Conservation (phyloP, 2,329 filamentous ascomycete species). For the Neonectria neomacrospora region DNA sequence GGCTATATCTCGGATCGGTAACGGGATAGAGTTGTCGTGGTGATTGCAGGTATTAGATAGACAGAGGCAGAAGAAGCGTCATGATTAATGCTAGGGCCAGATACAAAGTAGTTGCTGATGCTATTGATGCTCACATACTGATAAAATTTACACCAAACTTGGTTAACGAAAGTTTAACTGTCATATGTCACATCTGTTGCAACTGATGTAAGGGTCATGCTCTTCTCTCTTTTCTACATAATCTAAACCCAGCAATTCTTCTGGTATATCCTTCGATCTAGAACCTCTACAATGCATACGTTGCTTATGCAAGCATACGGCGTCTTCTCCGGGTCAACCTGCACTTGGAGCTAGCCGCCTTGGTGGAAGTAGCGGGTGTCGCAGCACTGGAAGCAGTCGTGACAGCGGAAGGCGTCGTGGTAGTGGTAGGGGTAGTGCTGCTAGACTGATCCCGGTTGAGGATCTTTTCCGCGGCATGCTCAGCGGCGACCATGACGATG, state of each 20-base stretch:
- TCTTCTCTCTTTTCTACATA: too few relatives aligned
- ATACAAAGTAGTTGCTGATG: too few relatives aligned
- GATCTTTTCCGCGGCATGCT: slow-evolving; percentile 61
- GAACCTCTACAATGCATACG: neutral
- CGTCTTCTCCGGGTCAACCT: neutral
- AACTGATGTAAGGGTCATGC: too few relatives aligned
- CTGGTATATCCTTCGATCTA: neutral
- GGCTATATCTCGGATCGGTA: too few relatives aligned
- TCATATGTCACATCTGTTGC: too few relatives aligned
- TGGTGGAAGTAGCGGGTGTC: neutral
- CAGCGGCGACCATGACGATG: slow-evolving; percentile 71
- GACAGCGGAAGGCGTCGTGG: neutral
- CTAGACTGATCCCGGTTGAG: neutral
- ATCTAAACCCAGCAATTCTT: too few relatives aligned
- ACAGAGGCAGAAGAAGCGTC: too few relatives aligned
- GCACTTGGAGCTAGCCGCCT: neutral
- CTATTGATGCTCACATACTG: too few relatives aligned
- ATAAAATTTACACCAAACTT: too few relatives aligned
- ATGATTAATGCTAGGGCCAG: too few relatives aligned
- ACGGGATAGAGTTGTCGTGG: neutral
- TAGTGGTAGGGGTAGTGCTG: neutral
- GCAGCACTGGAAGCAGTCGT: neutral
- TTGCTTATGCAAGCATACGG: neutral
- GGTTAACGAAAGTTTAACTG: too few relatives aligned
- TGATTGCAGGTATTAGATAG: neutral